Conservation (phyloP, 108 stramenopile genomes). For the Pseudonitzschia delicatissima region DNA sequence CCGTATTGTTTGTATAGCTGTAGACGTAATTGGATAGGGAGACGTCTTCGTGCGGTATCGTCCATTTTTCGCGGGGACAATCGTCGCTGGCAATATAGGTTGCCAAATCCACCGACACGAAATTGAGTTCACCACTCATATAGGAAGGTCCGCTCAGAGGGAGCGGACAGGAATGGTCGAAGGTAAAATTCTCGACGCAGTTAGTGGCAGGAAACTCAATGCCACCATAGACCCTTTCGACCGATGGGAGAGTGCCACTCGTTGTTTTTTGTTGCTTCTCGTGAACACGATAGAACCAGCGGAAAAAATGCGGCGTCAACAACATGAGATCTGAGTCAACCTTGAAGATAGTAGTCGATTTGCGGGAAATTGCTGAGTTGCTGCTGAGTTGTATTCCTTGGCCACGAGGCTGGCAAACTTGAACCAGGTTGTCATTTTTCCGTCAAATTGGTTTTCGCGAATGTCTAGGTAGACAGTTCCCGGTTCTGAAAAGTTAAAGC, state of each 20-base stretch:
- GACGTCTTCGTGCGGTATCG: constrained; percentile 15
- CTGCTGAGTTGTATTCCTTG: background rate
- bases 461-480: constrained; percentile 38
- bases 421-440: constrained; percentile 43
- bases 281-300: constrained; percentile 20
- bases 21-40: constrained; percentile 13
- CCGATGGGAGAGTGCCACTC: background rate
- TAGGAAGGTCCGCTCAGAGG: constrained; percentile 22
- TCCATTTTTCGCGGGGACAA: constrained; percentile 3
- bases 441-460: constrained; percentile 45
- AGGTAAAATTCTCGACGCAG: background rate
- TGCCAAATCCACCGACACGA: constrained; percentile 28
- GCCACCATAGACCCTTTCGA: constrained; percentile 13
- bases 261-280: constrained; percentile 5
- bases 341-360: constrained; percentile 43
- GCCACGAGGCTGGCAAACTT: constrained; percentile 27
- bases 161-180: constrained; percentile 17
- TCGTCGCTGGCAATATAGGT: constrained; percentile 10
- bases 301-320: constrained; percentile 25
- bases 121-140: constrained; percentile 30
- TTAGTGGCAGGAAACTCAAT: background rate
- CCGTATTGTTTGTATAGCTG: constrained; percentile 5
- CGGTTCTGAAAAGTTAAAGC: background rate
- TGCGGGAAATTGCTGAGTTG: background rate
- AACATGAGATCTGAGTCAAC: constrained; percentile 35